Conservation (phyloP, 768 basidiomycete genomes). For the Psilocybe cyanescens region DNA sequence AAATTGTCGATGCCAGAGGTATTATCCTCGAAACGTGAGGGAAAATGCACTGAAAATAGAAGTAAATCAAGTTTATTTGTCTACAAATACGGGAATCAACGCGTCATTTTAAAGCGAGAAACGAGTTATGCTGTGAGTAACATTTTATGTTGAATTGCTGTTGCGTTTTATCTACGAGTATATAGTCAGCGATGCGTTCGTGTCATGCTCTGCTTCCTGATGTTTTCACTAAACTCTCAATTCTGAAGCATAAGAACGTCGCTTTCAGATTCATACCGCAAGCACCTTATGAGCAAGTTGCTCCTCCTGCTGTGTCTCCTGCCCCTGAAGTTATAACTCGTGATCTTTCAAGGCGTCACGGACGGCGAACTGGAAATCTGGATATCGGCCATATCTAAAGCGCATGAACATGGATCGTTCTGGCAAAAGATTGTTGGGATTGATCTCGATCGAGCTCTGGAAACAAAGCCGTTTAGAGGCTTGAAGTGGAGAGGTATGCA, state of each 20-base stretch:
- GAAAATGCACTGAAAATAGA: too few species aligned
- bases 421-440: slow-evolving; percentile 39
- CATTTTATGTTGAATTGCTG: too few species aligned
- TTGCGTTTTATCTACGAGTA: too few species aligned
- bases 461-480: slow-evolving; percentile 37
- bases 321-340: slow-evolving; percentile 45
- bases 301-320: slow-evolving; percentile 40
- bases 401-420: slow-evolving; percentile 21
- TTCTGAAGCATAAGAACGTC: slow-evolving; percentile 41
- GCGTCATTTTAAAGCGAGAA: too few species aligned
- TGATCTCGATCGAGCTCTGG: slow-evolving; percentile 25
- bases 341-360: slow-evolving; percentile 43
- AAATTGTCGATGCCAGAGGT: too few species aligned
- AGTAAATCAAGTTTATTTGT: too few species aligned
- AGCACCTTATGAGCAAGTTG: slow-evolving; percentile 41
- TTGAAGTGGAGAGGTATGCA: slow-evolving; percentile 55
- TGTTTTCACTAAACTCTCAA: slow-evolving; percentile 23
- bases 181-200: too few species aligned
- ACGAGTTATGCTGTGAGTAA: too few species aligned
- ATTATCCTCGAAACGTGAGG: too few species aligned
- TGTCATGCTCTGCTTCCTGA: too few species aligned
- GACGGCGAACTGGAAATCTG: slow-evolving; percentile 27
- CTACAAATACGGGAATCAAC: too few species aligned
- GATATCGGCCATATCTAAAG: slow-evolving; percentile 24
- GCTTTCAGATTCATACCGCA: slow-evolving; percentile 52